phyloP scores from a whole-genome alignment of 305 asterid genomes.

The Andrographis paniculata region DNA sequence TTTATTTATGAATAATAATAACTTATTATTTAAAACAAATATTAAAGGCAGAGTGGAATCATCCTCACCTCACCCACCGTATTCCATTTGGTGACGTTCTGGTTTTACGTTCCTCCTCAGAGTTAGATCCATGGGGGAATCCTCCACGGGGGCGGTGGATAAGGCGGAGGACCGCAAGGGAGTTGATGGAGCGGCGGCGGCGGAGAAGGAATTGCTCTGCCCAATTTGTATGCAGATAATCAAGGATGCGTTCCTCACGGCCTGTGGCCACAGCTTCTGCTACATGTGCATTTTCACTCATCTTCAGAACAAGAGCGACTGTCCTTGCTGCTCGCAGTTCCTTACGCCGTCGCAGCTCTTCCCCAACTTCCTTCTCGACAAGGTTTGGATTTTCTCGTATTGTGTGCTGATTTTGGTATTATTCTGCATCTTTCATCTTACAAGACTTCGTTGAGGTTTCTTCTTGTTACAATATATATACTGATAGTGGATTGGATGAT shows the following conservation, averaged over 20 bases:
- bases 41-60: too few relatives aligned
- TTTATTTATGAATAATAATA: too few relatives aligned
- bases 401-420: neutral
- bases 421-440: neutral
- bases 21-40: too few relatives aligned
- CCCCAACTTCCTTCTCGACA: conserved; percentile 63
- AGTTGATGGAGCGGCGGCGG: too few relatives aligned
- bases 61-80: too few relatives aligned
- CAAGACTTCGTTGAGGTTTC: neutral
- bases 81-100: too few relatives aligned
- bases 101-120: too few relatives aligned
- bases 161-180: too few relatives aligned
- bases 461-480: too few relatives aligned
- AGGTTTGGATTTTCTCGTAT: conserved; percentile 32
- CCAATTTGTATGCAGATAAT: conserved; percentile 67
- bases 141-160: conserved; percentile 25
- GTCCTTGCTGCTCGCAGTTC: conserved; percentile 51
- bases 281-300: conserved; percentile 79
- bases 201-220: conserved; percentile 54
- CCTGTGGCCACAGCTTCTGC: conserved; percentile 79
- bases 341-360: conserved; percentile 56
- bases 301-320: conserved; percentile 62
- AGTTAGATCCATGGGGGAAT: conserved; percentile 48
- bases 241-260: conserved; percentile 56
- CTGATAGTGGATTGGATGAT: too few relatives aligned